These are phyloP conservation scores for Fusarium anthophilum DNA, from an alignment of 2,329 filamentous ascomycete species.

Conservation along the genomic window DNA sequence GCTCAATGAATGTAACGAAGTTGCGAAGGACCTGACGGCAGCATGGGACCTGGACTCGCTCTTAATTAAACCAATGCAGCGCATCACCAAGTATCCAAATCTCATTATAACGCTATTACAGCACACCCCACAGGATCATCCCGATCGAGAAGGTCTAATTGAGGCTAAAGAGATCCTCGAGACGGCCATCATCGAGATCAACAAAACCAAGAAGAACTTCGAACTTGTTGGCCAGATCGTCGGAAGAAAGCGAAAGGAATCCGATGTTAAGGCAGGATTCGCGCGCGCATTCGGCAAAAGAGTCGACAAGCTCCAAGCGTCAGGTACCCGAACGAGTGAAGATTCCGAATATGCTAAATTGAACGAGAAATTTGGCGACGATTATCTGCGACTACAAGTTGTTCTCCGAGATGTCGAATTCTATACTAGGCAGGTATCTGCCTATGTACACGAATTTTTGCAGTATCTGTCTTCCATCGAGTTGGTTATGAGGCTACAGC, in stretches of 20 bases:
- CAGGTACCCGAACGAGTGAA: constrained; percentile 70
- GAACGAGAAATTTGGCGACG: constrained; percentile 88
- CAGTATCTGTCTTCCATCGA: constrained; percentile 85
- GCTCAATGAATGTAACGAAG: constrained; percentile 92
- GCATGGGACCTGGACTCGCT: constrained; percentile 96
- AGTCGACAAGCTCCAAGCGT: constrained; percentile 82
- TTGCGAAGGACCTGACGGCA: constrained; percentile 89
- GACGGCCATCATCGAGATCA: constrained; percentile 83
- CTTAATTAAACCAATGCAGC: constrained; percentile 96
- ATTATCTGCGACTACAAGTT: constrained; percentile 91
- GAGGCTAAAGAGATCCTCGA: constrained; percentile 64
- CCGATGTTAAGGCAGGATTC: constrained; percentile 83
- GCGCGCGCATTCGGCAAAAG: constrained; percentile 91
- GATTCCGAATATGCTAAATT: constrained; percentile 84
- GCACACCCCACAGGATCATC: constrained; percentile 82
- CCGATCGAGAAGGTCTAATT: constrained; percentile 75
- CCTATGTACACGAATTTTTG: constrained; percentile 83
- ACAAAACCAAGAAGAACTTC: constrained; percentile 94
- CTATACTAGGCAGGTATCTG: constrained; percentile 83
- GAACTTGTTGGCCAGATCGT: constrained; percentile 93
- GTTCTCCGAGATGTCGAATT: constrained; percentile 94
- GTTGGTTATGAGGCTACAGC: constrained; percentile 76
- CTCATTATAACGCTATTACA: constrained; percentile 83
- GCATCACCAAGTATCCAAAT: constrained; percentile 92
- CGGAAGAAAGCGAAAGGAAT: constrained; percentile 84